Evolutionary conservation across 2,329 filamentous ascomycete species (phyloP).

Genomic region (Aspergillus sp.): DNA sequence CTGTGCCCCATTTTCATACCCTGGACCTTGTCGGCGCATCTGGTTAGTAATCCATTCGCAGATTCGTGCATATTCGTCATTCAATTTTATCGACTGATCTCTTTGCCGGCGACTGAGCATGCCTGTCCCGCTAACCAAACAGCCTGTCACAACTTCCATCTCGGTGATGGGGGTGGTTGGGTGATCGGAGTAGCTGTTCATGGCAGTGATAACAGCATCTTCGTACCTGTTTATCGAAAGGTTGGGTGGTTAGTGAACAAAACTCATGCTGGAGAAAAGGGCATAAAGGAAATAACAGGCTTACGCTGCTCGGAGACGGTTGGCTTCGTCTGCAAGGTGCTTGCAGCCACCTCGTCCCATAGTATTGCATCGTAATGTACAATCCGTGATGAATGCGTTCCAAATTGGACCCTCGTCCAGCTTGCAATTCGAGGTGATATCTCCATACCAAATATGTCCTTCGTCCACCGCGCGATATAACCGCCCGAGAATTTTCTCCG

Average conservation of each 20-base stretch:
- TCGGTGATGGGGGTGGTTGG: constrained; percentile 47
- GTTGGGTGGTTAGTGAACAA: constrained; percentile 4
- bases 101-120: constrained; percentile 38
- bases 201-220: constrained; percentile 49
- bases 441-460: constrained; percentile 51
- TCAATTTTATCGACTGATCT: constrained; percentile 45
- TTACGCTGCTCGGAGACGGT: constrained; percentile 11
- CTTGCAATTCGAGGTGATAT: constrained; percentile 11
- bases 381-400: constrained; percentile 9
- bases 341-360: constrained; percentile 7
- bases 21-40: constrained; percentile 8
- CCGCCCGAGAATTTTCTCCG: constrained; percentile 65
- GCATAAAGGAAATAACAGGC: not conserved
- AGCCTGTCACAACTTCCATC: constrained; percentile 58
- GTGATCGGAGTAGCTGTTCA: constrained; percentile 46
- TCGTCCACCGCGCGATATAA: constrained; percentile 75
- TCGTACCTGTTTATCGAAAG: constrained; percentile 47
- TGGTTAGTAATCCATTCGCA: constrained; percentile 14
- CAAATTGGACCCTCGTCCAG: constrained; percentile 13
- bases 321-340: constrained; percentile 16
- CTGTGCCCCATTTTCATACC: not conserved
- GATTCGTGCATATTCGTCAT: constrained; percentile 41
- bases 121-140: constrained; percentile 54
- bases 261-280: not conserved
- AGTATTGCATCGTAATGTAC: constrained; percentile 1